These are phyloP conservation scores for Colletotrichum zoysiae DNA, from an alignment of 2,329 filamentous ascomycete species.

Conservation along the genomic window DNA sequence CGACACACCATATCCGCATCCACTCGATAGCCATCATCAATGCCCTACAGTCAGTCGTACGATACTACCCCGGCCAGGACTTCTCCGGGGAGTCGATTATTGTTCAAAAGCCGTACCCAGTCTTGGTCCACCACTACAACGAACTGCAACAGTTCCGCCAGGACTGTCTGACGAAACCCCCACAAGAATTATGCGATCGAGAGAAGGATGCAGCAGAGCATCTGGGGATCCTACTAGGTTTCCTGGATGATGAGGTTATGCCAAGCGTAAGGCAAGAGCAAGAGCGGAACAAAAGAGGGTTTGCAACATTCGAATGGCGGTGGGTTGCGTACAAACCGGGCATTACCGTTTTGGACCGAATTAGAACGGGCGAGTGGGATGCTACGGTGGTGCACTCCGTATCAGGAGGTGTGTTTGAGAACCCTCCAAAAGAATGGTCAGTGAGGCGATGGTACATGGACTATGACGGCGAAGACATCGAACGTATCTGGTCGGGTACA, in stretches of 20 bases:
- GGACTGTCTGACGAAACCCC: neutral
- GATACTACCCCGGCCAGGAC: conserved; percentile 41
- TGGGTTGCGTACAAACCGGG: conserved; percentile 44
- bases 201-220: conserved; percentile 40
- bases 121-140: conserved; percentile 24
- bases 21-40: conserved; percentile 40
- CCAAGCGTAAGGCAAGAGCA: conserved; percentile 40
- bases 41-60: conserved; percentile 41
- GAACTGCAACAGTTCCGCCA: conserved; percentile 1
- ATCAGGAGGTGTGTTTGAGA: conserved; percentile 6
- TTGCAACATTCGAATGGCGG: conserved; percentile 40
- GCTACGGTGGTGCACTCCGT: neutral
- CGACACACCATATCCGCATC: conserved; percentile 26
- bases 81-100: conserved; percentile 25
- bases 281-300: conserved; percentile 42
- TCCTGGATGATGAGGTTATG: conserved; percentile 46
- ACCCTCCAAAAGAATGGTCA: neutral
- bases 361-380: neutral
- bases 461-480: neutral
- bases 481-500: neutral
- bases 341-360: neutral
- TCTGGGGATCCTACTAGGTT: conserved; percentile 41
- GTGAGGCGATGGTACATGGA: neutral
- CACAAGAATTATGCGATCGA: conserved; percentile 33
- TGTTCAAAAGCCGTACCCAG: conserved; percentile 22